Conservation (phyloP, 805 yeast species). For the Grigorovia transvaalensis region DNA sequence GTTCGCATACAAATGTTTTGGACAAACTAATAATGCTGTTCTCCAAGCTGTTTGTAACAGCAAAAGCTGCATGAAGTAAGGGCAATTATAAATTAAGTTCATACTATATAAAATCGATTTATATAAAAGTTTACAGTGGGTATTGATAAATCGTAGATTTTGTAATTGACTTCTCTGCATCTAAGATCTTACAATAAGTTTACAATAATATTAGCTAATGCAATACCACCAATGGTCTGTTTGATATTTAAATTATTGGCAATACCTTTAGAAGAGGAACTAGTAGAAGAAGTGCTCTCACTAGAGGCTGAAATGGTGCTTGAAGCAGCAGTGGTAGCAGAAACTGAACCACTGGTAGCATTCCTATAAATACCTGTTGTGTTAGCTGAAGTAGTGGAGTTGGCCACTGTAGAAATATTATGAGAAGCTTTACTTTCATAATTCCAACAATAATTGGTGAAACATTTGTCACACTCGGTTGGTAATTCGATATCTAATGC, state of each 20-base stretch:
- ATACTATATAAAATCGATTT: too few species aligned
- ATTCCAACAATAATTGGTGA: slow-evolving; percentile 66
- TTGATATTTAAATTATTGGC: slow-evolving; percentile 1
- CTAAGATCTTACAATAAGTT: not conserved
- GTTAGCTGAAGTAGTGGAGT: not conserved
- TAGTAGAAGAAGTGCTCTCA: not conserved
- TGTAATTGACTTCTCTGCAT: not conserved
- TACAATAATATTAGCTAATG: not conserved
- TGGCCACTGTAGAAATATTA: slow-evolving; percentile 4
- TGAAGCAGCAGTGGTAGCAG: not conserved
- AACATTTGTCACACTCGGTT: slow-evolving; percentile 63
- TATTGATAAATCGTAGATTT: not conserved
- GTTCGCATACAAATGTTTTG: too few species aligned
- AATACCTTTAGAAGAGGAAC: not conserved
- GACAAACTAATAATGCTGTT: too few species aligned
- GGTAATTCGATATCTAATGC: slow-evolving; percentile 48
- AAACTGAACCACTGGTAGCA: not conserved
- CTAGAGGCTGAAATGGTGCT: not conserved
- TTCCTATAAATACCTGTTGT: not conserved
- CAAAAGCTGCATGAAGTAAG: too few species aligned
- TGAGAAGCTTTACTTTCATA: slow-evolving; percentile 30
- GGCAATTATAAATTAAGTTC: not conserved
- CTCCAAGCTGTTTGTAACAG: too few species aligned
- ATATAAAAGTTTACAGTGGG: not conserved
- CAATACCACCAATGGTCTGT: not conserved